These are phyloP conservation scores for Helianthus annuus DNA, from an alignment of 129 eudicot species.

Conservation along the genomic window HanXRQr2.0-SUNRISE NC_035447.2:116103869-116104368, in stretches of 20 bases:
- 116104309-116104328: conserved; percentile 40
- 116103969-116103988: no score
- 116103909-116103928: no score
- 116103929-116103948: no score
- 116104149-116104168: not conserved
- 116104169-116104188: not conserved
- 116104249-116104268: not conserved
- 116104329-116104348: conserved; percentile 35
- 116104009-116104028: no score
- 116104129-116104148: not conserved
- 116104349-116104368: conserved; percentile 34
- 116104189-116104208: not conserved
- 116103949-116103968: no score
- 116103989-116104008: no score
- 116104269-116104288: conserved; percentile 22
- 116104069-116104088: no score
- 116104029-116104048: no score
- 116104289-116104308: conserved; percentile 34
- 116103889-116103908: no score
- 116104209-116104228: not conserved
- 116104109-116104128: not conserved
- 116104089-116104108: no score
- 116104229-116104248: not conserved
- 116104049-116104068: no score
- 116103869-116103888: no score